Evolutionary conservation across 2,329 filamentous ascomycete species (phyloP).

Genomic region (Apiospora sp.): DNA sequence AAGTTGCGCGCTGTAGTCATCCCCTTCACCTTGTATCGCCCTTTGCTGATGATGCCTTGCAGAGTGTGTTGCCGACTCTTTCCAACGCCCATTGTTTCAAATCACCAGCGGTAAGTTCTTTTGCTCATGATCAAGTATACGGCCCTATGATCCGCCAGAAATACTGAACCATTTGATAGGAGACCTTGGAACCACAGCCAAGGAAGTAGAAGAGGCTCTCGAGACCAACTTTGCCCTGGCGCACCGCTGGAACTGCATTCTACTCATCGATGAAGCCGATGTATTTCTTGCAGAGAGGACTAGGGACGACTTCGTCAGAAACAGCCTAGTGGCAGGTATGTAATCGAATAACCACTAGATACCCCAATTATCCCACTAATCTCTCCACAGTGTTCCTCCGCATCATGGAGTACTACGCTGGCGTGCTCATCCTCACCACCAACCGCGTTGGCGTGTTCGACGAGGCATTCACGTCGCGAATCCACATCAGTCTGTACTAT

Average conservation of each 20-base stretch:
- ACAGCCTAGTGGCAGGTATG: slow-evolving; percentile 1
- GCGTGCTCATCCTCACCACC: slow-evolving; percentile 49
- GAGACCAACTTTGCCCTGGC: background rate
- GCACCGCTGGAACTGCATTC: slow-evolving; percentile 21
- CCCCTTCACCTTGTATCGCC: background rate
- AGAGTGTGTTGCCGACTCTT: slow-evolving; percentile 11
- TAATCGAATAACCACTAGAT: background rate
- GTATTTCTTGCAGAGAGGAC: background rate
- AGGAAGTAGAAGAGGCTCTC: background rate
- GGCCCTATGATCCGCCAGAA: too few species aligned
- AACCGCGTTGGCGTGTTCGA: slow-evolving; percentile 40
- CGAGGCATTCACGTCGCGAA: slow-evolving; percentile 37
- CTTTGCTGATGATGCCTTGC: background rate
- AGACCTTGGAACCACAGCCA: slow-evolving; percentile 21
- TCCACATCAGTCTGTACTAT: slow-evolving; percentile 43
- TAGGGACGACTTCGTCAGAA: background rate
- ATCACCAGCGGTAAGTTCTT: background rate
- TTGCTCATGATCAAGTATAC: background rate
- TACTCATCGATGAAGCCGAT: slow-evolving; percentile 14
- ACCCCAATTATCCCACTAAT: background rate
- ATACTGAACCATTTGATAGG: background rate
- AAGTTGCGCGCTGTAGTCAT: background rate
- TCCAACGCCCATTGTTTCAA: background rate
- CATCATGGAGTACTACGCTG: slow-evolving; percentile 43
- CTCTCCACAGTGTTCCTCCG: slow-evolving; percentile 12